Conservation (phyloP, 2,329 filamentous ascomycete species). For the Diaporthe sp. region DNA sequence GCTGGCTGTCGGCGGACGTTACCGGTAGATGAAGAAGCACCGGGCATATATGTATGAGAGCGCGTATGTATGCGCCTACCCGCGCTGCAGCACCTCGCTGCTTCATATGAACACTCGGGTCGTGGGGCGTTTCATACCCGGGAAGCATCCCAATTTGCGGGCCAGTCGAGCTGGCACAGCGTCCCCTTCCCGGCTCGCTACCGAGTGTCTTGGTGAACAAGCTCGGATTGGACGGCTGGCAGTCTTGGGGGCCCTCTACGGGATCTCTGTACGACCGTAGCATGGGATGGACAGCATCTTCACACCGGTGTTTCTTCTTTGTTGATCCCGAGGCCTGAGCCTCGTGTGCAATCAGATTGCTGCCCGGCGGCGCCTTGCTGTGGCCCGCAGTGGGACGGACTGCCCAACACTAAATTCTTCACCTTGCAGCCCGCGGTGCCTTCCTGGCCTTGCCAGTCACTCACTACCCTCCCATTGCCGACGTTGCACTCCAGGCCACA, state of each 20-base stretch:
- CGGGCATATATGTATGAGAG: not conserved
- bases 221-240: slow-evolving; percentile 1
- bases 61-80: slow-evolving; percentile 16
- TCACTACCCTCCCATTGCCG: not conserved
- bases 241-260: not conserved
- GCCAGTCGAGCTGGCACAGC: slow-evolving; percentile 6
- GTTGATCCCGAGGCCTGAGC: slow-evolving; percentile 9
- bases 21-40: slow-evolving; percentile 16
- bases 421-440: not conserved
- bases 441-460: too few relatives aligned
- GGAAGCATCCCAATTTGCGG: slow-evolving; percentile 27
- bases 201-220: slow-evolving; percentile 15
- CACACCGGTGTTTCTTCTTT: slow-evolving; percentile 14
- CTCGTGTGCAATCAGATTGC: not conserved
- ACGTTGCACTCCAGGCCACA: slow-evolving; percentile 14
- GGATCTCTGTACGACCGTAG: slow-evolving; percentile 18
- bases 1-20: not conserved
- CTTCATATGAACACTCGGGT: not conserved
- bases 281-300: not conserved
- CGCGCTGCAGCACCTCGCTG: not conserved
- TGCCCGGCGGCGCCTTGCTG: not conserved
- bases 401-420: not conserved
- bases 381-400: not conserved
- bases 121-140: slow-evolving; percentile 15
- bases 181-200: slow-evolving; percentile 16